Evolutionary conservation across 768 basidiomycete species (phyloP).

Genomic region (Boletus pseudopeckii): DNA sequence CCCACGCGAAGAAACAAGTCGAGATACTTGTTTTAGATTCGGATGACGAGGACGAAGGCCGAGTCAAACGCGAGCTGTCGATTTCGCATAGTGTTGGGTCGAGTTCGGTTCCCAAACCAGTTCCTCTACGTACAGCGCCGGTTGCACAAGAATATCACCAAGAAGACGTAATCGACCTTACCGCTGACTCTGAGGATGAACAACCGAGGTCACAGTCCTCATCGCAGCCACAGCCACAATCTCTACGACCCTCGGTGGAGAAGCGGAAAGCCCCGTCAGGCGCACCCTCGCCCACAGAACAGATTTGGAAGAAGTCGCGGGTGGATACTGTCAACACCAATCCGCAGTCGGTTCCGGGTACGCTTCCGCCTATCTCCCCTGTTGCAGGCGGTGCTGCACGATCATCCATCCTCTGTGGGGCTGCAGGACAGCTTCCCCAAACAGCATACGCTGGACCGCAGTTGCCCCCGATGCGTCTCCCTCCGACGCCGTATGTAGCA

Average conservation of each 20-base stretch:
- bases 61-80: conserved; percentile 74
- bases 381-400: conserved; percentile 7
- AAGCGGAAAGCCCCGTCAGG: conserved; percentile 62
- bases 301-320: conserved; percentile 71
- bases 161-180: conserved; percentile 77
- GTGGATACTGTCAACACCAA: conserved; percentile 24
- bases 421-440: conserved; percentile 14
- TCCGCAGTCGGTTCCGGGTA: conserved; percentile 5
- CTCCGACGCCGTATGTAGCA: conserved; percentile 17
- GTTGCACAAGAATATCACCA: conserved; percentile 30
- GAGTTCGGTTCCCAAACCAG: conserved; percentile 29
- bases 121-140: conserved; percentile 15
- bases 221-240: conserved; percentile 30
- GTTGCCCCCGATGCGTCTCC: conserved; percentile 29
- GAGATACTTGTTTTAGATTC: conserved; percentile 70
- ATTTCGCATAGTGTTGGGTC: conserved; percentile 55
- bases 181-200: conserved; percentile 77
- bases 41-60: conserved; percentile 73
- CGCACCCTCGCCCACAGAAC: conserved; percentile 53
- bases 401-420: conserved; percentile 12
- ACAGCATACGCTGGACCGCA: conserved; percentile 21
- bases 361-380: conserved; percentile 29
- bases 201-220: conserved; percentile 33
- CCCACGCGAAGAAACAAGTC: conserved; percentile 46
- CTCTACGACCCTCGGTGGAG: conserved; percentile 33